Conservation (phyloP, 805 yeast species). For the Wickerhamiella lipophila region DNA sequence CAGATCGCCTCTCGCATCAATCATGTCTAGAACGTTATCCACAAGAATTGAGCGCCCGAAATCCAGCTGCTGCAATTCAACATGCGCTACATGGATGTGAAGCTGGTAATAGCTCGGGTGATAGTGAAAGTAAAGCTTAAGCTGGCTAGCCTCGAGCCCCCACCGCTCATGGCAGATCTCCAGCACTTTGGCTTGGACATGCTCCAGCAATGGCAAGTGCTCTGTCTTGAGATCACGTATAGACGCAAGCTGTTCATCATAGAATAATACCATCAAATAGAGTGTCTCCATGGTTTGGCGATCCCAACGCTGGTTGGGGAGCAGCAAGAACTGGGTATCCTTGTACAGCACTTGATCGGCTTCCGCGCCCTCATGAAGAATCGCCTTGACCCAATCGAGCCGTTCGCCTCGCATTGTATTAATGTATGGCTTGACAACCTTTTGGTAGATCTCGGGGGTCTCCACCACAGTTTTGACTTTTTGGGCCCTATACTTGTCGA, state of each 20-base stretch:
- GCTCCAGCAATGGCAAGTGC: slow-evolving; percentile 48
- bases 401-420: slow-evolving; percentile 63
- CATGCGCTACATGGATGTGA: slow-evolving; percentile 80
- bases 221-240: slow-evolving; percentile 55
- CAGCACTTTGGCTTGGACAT: slow-evolving; percentile 36
- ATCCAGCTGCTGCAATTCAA: slow-evolving; percentile 53
- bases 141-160: slow-evolving; percentile 39
- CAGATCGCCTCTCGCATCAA: slow-evolving; percentile 46
- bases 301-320: slow-evolving; percentile 97
- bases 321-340: slow-evolving; percentile 51
- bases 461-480: slow-evolving; percentile 53
- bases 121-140: slow-evolving; percentile 72
- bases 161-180: slow-evolving; percentile 38
- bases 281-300: slow-evolving; percentile 52
- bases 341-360: slow-evolving; percentile 64
- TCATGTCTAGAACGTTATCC: slow-evolving; percentile 67
- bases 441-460: slow-evolving; percentile 62
- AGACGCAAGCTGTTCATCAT: slow-evolving; percentile 53
- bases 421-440: slow-evolving; percentile 61
- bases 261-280: slow-evolving; percentile 66
- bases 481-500: slow-evolving; percentile 58
- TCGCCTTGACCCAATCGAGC: slow-evolving; percentile 81
- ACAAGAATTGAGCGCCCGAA: slow-evolving; percentile 74
- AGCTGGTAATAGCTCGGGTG: slow-evolving; percentile 95
- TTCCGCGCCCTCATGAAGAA: slow-evolving; percentile 69